These are phyloP conservation scores for Stylonectria norvegica DNA, from an alignment of 2,329 filamentous ascomycete genomes.

Conservation along the genomic window DNA sequence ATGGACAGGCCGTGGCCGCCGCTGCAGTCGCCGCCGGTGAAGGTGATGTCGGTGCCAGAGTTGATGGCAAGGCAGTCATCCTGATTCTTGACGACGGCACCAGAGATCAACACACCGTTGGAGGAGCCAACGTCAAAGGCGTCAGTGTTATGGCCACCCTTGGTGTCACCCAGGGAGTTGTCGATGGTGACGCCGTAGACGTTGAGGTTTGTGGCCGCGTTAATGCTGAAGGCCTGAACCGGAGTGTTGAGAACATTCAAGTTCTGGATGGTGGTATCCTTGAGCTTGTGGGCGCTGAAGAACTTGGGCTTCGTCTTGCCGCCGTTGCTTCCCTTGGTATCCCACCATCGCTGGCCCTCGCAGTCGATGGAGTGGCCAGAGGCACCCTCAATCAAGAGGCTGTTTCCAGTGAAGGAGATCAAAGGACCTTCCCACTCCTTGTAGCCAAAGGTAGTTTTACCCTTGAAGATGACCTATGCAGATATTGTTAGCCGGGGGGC, in stretches of 20 bases:
- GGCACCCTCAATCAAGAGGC: conserved; percentile 52
- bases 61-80: conserved; percentile 60
- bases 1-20: conserved; percentile 44
- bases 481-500: neutral
- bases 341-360: conserved; percentile 58
- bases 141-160: conserved; percentile 51
- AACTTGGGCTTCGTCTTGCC: conserved; percentile 63
- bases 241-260: conserved; percentile 42
- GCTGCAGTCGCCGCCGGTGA: conserved; percentile 42
- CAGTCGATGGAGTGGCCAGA: conserved; percentile 50
- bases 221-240: conserved; percentile 41
- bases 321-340: conserved; percentile 56
- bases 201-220: conserved; percentile 31
- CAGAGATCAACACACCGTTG: conserved; percentile 47
- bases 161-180: conserved; percentile 36
- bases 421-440: conserved; percentile 63
- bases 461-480: conserved; percentile 53
- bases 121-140: conserved; percentile 55
- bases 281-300: conserved; percentile 46
- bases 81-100: conserved; percentile 56
- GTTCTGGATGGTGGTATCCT: conserved; percentile 35
- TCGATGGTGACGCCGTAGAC: conserved; percentile 37
- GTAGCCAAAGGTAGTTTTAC: conserved; percentile 65
- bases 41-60: conserved; percentile 48
- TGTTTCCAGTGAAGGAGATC: conserved; percentile 56